Base-by-base conservation (phyloP, 2,329 filamentous ascomycete species). In the Penicillium sp. region DNA sequence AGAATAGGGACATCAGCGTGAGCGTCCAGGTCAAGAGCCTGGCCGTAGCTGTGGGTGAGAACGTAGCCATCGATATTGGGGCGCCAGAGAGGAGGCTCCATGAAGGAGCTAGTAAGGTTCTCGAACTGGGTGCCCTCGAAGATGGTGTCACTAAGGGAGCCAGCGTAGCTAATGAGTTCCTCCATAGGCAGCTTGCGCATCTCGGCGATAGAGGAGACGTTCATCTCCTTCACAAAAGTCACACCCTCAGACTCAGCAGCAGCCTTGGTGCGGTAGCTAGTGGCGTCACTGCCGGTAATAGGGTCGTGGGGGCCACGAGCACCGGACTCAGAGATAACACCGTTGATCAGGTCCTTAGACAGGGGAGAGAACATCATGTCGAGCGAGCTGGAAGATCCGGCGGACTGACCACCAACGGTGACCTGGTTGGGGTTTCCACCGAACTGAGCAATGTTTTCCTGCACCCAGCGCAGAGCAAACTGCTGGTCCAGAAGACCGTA, bases 211-310 rank as follows among this genome's bases (percentile, higher is more conserved):
- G 49, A 44, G 4, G 71, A 74, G 27, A 78, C 76, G 44, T 78
- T 78, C 14, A 76, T 57, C 1, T 74, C 55, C 3, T 61, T 55
- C 5, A 81, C 67, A 63, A 77, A 81, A 2, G 59, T 58, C 5
- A 74, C 60, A 19, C 64, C 64, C 22, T 58, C 43, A 4, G 54
- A 35, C 49, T 63, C 60, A 10, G 71, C 69, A 13, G 54, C 61
- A 14, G 50, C 54, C 49, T 65, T 68, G 22, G 52, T 63, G 19
- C 63, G 65, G 52, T 72, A 63, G 31, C 58, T 60, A 14, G 69
- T 69, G 9, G 69, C 69, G 0, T 65, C 56, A 49, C 64, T 62
- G 31, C 65, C 67, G 1, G 65, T 71, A 47, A 59, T 54, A 31
- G 68, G 71, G 58, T 72, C 70, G 42, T 63, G 65, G 27, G 68